These are phyloP conservation scores for Marasmius tenuissimus DNA, from an alignment of 1,284 basidiomycete species.

Conservation along the genomic window DNA sequence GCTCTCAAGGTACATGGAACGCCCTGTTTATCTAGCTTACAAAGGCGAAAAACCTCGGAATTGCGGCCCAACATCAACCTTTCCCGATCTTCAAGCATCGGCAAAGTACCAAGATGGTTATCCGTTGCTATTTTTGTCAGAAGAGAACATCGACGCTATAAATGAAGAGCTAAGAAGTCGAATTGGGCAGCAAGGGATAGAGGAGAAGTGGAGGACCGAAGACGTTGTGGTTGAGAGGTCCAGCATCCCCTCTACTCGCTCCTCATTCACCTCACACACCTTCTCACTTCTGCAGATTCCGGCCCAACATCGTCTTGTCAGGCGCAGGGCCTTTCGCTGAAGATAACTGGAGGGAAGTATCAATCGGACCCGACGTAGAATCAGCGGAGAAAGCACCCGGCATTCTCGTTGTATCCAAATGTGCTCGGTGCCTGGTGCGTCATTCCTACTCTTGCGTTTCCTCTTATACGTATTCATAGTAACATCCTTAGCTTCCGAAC, in stretches of 20 bases:
- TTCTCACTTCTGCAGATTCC: slow-evolving; percentile 47
- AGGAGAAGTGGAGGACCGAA: slow-evolving; percentile 53
- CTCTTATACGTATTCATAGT: not conserved
- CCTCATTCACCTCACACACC: slow-evolving; percentile 10
- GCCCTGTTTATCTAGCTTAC: slow-evolving; percentile 59
- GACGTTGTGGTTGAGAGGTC: slow-evolving; percentile 64
- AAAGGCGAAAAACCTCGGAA: slow-evolving; percentile 61
- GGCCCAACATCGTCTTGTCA: slow-evolving; percentile 69
- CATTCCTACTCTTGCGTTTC: slow-evolving; percentile 1
- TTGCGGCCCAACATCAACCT: slow-evolving; percentile 49
- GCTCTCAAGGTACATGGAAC: slow-evolving; percentile 60
- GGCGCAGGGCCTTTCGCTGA: slow-evolving; percentile 54
- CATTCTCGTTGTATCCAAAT: slow-evolving; percentile 64
- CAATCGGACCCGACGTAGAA: slow-evolving; percentile 37
- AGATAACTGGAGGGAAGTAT: slow-evolving; percentile 57
- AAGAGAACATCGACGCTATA: slow-evolving; percentile 57
- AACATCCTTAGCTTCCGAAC: slow-evolving; percentile 60
- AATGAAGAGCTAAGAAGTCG: slow-evolving; percentile 45
- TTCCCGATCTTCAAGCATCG: slow-evolving; percentile 55
- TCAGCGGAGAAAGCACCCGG: slow-evolving; percentile 26
- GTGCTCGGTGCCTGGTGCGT: slow-evolving; percentile 70
- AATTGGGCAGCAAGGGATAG: slow-evolving; percentile 58
- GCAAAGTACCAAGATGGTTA: slow-evolving; percentile 71
- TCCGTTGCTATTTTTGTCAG: slow-evolving; percentile 63
- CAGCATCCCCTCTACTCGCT: slow-evolving; percentile 2